Percentiles rank a stretch among this genome's conserved stretches.
These are phyloP conservation scores for Panaeolus cyanescens DNA, from an alignment of 768 basidiomycete genomes.

Conservation along the genomic window DNA sequence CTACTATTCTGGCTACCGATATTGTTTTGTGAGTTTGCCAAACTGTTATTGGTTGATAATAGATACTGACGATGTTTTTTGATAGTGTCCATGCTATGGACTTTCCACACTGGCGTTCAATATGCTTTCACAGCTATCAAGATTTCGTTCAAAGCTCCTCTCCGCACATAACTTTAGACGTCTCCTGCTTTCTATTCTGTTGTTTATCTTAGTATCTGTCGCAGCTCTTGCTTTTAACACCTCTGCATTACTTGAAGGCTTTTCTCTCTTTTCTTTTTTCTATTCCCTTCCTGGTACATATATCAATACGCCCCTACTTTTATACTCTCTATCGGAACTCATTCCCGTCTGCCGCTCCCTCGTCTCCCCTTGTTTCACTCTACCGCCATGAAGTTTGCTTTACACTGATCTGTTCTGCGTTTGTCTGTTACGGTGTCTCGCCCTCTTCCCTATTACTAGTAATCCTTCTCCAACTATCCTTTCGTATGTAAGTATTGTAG, in stretches of 20 bases:
- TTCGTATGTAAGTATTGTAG: conserved; percentile 3
- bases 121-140: conserved; percentile 53
- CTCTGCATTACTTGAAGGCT: background rate
- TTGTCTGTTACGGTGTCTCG: background rate
- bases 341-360: background rate
- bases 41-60: background rate
- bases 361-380: too few relatives aligned
- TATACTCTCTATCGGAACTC: background rate
- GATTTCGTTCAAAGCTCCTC: conserved; percentile 44
- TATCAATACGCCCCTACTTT: background rate
- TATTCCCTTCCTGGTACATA: background rate
- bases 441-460: too few relatives aligned
- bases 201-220: conserved; percentile 8
- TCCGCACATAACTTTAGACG: conserved; percentile 34
- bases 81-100: conserved; percentile 64
- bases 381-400: background rate
- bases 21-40: conserved; percentile 62
- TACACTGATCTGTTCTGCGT: background rate
- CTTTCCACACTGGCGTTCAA: conserved; percentile 54
- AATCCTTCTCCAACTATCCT: background rate
- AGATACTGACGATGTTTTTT: conserved; percentile 8
- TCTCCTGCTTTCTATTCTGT: conserved; percentile 9
- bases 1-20: conserved; percentile 87
- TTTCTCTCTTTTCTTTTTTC: conserved; percentile 3
- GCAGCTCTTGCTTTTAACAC: background rate